These are phyloP conservation scores for Backusella luteola DNA, from an alignment of 192 early-diverging fungal genomes.

Conservation along the genomic window DNA sequence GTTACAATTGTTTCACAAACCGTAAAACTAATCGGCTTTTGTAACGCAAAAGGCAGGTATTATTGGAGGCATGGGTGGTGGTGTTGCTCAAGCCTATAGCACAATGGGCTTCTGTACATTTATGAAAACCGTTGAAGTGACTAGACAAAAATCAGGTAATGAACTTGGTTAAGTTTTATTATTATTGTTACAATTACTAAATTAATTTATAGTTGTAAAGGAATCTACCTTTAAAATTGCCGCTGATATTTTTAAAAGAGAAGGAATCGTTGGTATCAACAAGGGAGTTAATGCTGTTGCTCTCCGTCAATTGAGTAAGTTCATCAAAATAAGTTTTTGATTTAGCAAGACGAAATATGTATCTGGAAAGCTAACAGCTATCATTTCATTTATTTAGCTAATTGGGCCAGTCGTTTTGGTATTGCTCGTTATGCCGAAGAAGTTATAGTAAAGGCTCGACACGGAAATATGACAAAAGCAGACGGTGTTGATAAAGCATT, in stretches of 20 bases:
- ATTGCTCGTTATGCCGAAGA: slow-evolving; percentile 75
- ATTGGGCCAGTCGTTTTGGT: slow-evolving; percentile 97
- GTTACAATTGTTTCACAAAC: neutral
- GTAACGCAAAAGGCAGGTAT: slow-evolving; percentile 63
- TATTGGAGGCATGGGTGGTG: slow-evolving; percentile 89
- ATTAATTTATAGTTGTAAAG: slow-evolving; percentile 31
- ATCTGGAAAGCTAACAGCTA: neutral
- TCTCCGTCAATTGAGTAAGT: slow-evolving; percentile 70
- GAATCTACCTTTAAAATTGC: slow-evolving; percentile 84
- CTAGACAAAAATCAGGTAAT: slow-evolving; percentile 79
- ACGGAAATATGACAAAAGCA: slow-evolving; percentile 36
- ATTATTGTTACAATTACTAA: neutral
- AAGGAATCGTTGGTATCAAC: slow-evolving; percentile 96
- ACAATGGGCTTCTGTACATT: slow-evolving; percentile 99
- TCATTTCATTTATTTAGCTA: slow-evolving; percentile 52
- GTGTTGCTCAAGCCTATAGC: slow-evolving; percentile 92
- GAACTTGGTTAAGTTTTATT: neutral
- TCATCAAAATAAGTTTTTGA: neutral
- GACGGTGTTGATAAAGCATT: slow-evolving; percentile 60
- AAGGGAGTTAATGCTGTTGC: slow-evolving; percentile 98
- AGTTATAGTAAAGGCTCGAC: slow-evolving; percentile 55
- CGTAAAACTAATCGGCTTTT: neutral
- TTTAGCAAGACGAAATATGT: neutral
- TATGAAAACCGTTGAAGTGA: slow-evolving; percentile 98
- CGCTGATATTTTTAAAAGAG: slow-evolving; percentile 82